phyloP scores from a whole-genome alignment of 2,329 filamentous ascomycete species.

The Aaosphaeria pasadenensis region DNA sequence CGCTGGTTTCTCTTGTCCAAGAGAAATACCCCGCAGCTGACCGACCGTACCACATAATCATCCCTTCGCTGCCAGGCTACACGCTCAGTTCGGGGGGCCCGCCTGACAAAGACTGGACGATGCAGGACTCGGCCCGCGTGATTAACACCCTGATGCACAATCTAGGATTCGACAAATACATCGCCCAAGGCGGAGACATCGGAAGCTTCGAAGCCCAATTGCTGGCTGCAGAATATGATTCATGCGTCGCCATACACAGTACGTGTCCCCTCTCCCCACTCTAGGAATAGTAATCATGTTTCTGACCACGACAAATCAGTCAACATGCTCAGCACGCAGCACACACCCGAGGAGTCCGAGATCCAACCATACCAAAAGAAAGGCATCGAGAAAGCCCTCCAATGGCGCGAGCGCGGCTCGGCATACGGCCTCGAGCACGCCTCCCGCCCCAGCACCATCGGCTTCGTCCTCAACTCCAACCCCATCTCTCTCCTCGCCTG shows the following conservation, averaged over 20 bases:
- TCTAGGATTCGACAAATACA: conserved; percentile 55
- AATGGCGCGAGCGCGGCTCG: conserved; percentile 42
- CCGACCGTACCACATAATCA: conserved; percentile 57
- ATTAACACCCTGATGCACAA: conserved; percentile 54
- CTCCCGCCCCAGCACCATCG: conserved; percentile 56
- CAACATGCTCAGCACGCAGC: conserved; percentile 16
- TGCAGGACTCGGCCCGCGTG: conserved; percentile 41
- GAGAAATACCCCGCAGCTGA: conserved; percentile 48
- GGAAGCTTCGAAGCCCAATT: conserved; percentile 45
- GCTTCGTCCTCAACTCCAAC: conserved; percentile 52
- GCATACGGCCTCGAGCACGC: conserved; percentile 55
- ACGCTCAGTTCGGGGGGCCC: conserved; percentile 49
- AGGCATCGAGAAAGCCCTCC: conserved; percentile 6
- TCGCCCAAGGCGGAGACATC: conserved; percentile 59
- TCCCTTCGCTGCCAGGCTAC: conserved; percentile 58
- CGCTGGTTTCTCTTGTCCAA: conserved; percentile 46
- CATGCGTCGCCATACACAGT: conserved; percentile 46
- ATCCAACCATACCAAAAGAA: conserved; percentile 16
- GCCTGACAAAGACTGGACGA: conserved; percentile 43
- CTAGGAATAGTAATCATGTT: not conserved
- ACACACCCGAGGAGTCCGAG: conserved; percentile 12
- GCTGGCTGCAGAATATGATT: conserved; percentile 39
- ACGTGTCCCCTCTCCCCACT: conserved; percentile 5
- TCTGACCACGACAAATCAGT: conserved; percentile 9
- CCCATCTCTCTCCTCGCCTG: conserved; percentile 59